A percentile compares a stretch with the other conserved stretches of the same genome.
phyloP scores from a whole-genome alignment of 805 yeast species.

The Teunomyces funiuensis region DNA sequence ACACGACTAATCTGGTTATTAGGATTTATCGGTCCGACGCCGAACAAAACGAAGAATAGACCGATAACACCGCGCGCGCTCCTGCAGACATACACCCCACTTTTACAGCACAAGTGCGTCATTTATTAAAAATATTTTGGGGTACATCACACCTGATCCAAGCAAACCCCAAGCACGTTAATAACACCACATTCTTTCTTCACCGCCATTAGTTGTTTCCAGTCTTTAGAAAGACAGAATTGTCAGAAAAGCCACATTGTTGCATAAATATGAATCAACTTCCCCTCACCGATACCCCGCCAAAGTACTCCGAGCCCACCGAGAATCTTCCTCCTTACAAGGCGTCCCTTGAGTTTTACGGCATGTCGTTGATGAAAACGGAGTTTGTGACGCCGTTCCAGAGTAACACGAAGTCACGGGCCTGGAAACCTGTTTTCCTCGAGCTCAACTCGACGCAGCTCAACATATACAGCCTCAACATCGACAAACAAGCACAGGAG shows the following conservation, averaged over 20 bases:
- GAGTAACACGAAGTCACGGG: slow-evolving; percentile 21
- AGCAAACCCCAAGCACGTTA: too few species aligned
- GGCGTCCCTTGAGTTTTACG: slow-evolving; percentile 33
- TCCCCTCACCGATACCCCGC: slow-evolving; percentile 12
- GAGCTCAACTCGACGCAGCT: slow-evolving; percentile 43
- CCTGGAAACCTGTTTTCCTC: slow-evolving; percentile 38
- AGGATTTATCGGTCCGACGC: background rate
- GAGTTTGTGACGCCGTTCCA: slow-evolving; percentile 42
- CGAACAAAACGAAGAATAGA: background rate
- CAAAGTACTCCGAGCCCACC: slow-evolving; percentile 20
- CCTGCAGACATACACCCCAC: background rate
- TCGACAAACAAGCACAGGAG: slow-evolving; percentile 19
- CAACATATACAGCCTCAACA: slow-evolving; percentile 27
- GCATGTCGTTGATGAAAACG: slow-evolving; percentile 32
- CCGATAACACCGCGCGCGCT: slow-evolving; percentile 3
- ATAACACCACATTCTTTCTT: background rate
- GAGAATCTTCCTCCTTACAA: slow-evolving; percentile 32
- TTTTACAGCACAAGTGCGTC: background rate
- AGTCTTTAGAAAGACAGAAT: too few species aligned
- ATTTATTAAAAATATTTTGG: slow-evolving; percentile 1
- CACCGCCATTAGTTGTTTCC: too few species aligned
- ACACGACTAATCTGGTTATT: background rate
- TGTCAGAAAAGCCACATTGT: too few species aligned
- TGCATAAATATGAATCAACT: background rate
- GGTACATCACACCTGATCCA: slow-evolving; percentile 2